Evolutionary conservation across 768 basidiomycete genomes (phyloP), one percentile per base, ranked within the genome.

Genomic region (Leucosporidium scottii): DNA sequence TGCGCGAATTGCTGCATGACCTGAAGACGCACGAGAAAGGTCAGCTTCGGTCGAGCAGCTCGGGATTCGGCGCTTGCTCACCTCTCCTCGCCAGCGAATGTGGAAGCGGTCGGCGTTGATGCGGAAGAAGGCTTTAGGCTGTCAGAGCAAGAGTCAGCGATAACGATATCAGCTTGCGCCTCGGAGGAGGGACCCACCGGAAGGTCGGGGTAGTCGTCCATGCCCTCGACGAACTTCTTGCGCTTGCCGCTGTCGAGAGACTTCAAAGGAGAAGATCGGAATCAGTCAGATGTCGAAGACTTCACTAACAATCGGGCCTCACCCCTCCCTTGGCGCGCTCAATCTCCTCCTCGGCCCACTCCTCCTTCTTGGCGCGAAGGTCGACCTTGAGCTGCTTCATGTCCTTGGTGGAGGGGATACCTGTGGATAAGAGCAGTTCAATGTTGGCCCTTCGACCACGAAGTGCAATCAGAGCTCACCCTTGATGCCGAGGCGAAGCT

Each of bases 71-170:
- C 28, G 44, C 1, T 48, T 0, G 47, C 66, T 48, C 30, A 66
- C 67, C 50, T 64, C 65, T 0, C 53, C 60, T 53, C 94, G 87
- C 61, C 96, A 85, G 73, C 90, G 86, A 39, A 91, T 81, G 72
- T 88, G 86, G 78, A 93, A 94, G 74, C 85, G 88, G 73, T 92
- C 87, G 76, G 87, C 89, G 79, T 97, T 97, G 58, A 97, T 84
- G 58, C 90, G 85, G 76, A 96, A 86, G 44, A 90, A 83, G 4
- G 81, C 81, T 23, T 89, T 85, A 87, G 92, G 66, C 68, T 68
- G 67, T 15, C 44, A 18, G 1, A 27, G n/a, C 27, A 13, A 25
- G 28, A 1, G 27, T 18, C 12, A 36, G 27, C 23, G 10, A 53
- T 3, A n/a, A n/a, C n/a, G n/a, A n/a, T n/a, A n/a, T n/a, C n/a